phyloP scores from a whole-genome alignment of 768 basidiomycete species.

The Baorangia bicolor region DNA sequence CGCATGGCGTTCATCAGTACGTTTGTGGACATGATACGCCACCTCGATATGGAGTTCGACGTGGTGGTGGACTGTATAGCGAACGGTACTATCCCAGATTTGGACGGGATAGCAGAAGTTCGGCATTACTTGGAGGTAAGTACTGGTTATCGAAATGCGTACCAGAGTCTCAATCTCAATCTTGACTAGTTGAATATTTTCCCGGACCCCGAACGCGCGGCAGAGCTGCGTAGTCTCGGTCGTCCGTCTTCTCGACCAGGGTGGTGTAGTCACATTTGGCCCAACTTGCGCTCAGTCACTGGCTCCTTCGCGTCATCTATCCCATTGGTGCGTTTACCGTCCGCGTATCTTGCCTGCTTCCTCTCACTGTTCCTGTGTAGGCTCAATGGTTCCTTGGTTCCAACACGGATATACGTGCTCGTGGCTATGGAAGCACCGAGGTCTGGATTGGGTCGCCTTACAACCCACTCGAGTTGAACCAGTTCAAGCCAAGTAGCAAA shows the following conservation, averaged over 20 bases:
- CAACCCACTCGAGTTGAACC: constrained; percentile 5
- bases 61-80: constrained; percentile 12
- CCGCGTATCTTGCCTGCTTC: too few species aligned
- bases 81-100: constrained; percentile 7
- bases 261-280: constrained; percentile 15
- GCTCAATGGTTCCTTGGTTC: constrained; percentile 15
- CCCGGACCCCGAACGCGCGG: constrained; percentile 4
- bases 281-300: constrained; percentile 10
- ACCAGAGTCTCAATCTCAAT: neutral
- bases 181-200: neutral
- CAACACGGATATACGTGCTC: neutral
- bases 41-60: constrained; percentile 10
- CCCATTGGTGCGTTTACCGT: constrained; percentile 5
- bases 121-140: constrained; percentile 3
- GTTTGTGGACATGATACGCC: constrained; percentile 11
- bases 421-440: constrained; percentile 7
- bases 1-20: constrained; percentile 5
- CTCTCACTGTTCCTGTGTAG: neutral
- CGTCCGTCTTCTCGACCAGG: constrained; percentile 11
- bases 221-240: constrained; percentile 13
- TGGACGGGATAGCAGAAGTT: constrained; percentile 2
- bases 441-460: constrained; percentile 5
- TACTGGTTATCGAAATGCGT: neutral
- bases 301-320: constrained; percentile 13
- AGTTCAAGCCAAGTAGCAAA: neutral